Conservation (phyloP, 495 filamentous ascomycete genomes). For the Aspergillus saccharolyticus region DNA sequence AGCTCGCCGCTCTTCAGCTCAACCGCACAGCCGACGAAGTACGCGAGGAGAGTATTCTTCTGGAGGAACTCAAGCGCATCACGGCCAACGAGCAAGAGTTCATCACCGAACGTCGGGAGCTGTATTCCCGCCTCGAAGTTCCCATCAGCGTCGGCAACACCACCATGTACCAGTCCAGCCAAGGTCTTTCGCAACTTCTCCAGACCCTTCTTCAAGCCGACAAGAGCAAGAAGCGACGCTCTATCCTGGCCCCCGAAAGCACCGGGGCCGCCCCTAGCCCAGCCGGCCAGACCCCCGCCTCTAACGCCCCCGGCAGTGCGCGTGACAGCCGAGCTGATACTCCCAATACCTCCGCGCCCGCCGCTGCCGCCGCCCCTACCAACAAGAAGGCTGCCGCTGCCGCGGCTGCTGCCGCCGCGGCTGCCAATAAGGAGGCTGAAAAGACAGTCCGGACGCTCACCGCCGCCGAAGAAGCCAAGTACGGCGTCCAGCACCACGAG, state of each 20-base stretch:
- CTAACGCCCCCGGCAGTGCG: constrained; percentile 30
- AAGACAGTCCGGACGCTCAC: constrained; percentile 64
- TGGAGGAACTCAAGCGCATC: constrained; percentile 87
- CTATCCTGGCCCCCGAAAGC: constrained; percentile 55
- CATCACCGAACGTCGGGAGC: constrained; percentile 79
- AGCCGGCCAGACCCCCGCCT: constrained; percentile 45
- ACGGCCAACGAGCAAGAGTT: constrained; percentile 73
- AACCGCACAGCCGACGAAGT: constrained; percentile 79
- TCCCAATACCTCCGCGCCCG: constrained; percentile 26
- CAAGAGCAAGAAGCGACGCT: constrained; percentile 78
- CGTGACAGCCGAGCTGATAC: constrained; percentile 38
- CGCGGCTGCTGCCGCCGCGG: constrained; percentile 23
- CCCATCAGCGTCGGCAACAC: constrained; percentile 64
- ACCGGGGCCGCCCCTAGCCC: constrained; percentile 38
- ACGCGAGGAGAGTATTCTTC: constrained; percentile 81
- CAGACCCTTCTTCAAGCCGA: constrained; percentile 73
- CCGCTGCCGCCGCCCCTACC: constrained; percentile 27
- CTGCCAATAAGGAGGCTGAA: constrained; percentile 33
- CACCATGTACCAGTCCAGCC: constrained; percentile 66
- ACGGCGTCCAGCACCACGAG: constrained; percentile 82
- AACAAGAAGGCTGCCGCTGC: constrained; percentile 53
- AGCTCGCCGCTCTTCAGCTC: constrained; percentile 73
- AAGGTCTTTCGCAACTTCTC: constrained; percentile 72
- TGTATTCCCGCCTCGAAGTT: constrained; percentile 82
- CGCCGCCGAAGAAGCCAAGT: constrained; percentile 66